Evolutionary conservation across 352 stramenopile species (phyloP).

Genomic region (Elongisporangium senticosum): DNA sequence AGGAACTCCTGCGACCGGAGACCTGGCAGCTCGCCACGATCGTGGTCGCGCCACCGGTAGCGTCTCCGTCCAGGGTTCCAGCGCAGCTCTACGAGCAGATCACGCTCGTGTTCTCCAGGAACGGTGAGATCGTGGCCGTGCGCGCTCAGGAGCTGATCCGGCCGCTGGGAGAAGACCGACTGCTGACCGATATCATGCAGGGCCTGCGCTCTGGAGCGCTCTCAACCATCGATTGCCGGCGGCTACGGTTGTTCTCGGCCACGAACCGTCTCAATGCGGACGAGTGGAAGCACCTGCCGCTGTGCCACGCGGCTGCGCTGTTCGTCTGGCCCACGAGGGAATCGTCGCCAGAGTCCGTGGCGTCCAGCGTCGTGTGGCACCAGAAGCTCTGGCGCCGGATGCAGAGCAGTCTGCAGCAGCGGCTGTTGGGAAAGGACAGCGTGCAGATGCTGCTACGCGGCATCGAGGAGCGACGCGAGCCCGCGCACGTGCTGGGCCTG

Average conservation of each 20-base stretch:
- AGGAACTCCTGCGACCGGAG: constrained; percentile 34
- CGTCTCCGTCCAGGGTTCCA: neutral
- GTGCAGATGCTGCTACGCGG: constrained; percentile 37
- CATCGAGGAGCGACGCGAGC: constrained; percentile 32
- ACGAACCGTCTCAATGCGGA: constrained; percentile 43
- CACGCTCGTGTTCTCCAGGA: constrained; percentile 33
- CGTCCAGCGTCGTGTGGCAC: constrained; percentile 29
- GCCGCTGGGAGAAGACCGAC: constrained; percentile 22
- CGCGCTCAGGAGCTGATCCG: constrained; percentile 47
- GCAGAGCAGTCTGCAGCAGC: constrained; percentile 41
- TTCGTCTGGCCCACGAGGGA: constrained; percentile 26
- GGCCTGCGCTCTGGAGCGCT: constrained; percentile 20
- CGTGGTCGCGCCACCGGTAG: neutral
- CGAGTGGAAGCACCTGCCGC: constrained; percentile 34
- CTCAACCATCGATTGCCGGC: constrained; percentile 31
- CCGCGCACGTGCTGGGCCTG: constrained; percentile 19
- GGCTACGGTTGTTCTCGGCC: constrained; percentile 46
- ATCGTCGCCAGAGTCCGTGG: neutral
- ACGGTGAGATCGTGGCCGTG: constrained; percentile 48
- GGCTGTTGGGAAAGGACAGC: constrained; percentile 50
- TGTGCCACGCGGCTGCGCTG: constrained; percentile 28
- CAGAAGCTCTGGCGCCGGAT: constrained; percentile 34
- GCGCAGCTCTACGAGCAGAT: constrained; percentile 48
- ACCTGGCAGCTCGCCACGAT: constrained; percentile 48
- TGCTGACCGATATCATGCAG: constrained; percentile 27